Evolutionary conservation across 1,284 basidiomycete species (phyloP).

Genomic region (Coniferiporia weirii): DNA sequence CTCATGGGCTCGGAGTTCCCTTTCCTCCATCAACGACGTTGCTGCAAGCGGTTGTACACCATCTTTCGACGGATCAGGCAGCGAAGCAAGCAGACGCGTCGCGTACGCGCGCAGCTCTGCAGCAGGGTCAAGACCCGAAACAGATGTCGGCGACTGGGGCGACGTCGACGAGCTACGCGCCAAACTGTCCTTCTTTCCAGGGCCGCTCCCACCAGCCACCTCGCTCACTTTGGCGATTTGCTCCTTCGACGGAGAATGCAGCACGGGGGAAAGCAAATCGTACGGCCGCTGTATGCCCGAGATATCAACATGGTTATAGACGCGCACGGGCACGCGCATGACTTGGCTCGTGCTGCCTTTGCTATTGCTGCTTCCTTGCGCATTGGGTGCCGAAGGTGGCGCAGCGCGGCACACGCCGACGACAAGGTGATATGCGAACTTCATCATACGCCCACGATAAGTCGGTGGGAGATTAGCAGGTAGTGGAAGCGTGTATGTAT

Average conservation of each 20-base stretch:
- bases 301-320: constrained; percentile 80
- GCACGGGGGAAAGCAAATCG: constrained; percentile 66
- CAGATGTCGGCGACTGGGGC: not conserved
- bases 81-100: constrained; percentile 1
- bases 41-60: not conserved
- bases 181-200: constrained; percentile 16
- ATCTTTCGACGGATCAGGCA: not conserved
- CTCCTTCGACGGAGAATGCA: constrained; percentile 28
- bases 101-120: constrained; percentile 9
- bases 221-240: constrained; percentile 12
- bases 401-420: constrained; percentile 74
- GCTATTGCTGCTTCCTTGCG: not conserved
- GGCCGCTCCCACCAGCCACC: not conserved
- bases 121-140: constrained; percentile 5
- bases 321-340: constrained; percentile 83
- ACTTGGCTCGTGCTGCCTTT: constrained; percentile 60
- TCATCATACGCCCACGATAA: constrained; percentile 77
- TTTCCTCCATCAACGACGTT: not conserved
- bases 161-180: constrained; percentile 22
- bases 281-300: constrained; percentile 50
- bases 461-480: constrained; percentile 86
- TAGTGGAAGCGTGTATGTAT: constrained; percentile 70
- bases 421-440: constrained; percentile 85
- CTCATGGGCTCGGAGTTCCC: constrained; percentile 1
- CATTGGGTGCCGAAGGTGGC: not conserved